Percentiles rank a stretch among this genome's conserved stretches.
Conservation (phyloP, 1,139 yeast genomes). For the Scheffersomyces quercinus region DNA sequence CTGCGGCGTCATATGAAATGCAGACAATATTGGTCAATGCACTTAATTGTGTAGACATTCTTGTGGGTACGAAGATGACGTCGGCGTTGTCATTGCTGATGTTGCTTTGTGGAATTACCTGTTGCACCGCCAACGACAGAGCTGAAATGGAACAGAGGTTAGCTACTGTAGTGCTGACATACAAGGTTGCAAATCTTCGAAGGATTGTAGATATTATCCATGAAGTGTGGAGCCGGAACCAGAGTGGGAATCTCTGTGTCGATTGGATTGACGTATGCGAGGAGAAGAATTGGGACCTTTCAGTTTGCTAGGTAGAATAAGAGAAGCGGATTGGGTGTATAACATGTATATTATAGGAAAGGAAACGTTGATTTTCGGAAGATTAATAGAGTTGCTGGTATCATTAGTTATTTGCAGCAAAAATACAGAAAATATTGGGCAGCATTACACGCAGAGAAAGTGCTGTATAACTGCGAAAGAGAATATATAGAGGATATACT, state of each 20-base stretch:
- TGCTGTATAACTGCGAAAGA: too few relatives aligned
- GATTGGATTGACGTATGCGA: conserved; percentile 10
- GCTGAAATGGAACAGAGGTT: conserved; percentile 11
- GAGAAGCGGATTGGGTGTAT: too few relatives aligned
- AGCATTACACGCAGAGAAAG: too few relatives aligned
- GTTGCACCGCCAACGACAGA: conserved; percentile 11
- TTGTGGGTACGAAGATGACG: conserved; percentile 3
- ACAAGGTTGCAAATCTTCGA: conserved; percentile 8
- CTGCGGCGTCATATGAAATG: conserved; percentile 4
- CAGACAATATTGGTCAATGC: conserved; percentile 4
- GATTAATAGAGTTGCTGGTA: too few relatives aligned
- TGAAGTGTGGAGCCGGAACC: conserved; percentile 8
- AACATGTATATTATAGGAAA: too few relatives aligned
- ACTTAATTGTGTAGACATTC: conserved; percentile 2
- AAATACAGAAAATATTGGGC: too few relatives aligned
- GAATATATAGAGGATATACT: too few relatives aligned
- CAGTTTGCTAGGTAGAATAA: conserved; percentile 1
- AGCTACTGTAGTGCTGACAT: conserved; percentile 8
- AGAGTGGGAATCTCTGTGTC: conserved; percentile 1
- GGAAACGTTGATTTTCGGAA: too few relatives aligned
- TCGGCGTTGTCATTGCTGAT: conserved; percentile 12
- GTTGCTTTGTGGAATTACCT: conserved; percentile 14
- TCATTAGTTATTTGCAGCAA: too few relatives aligned
- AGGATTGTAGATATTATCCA: conserved; percentile 6
- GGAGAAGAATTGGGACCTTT: conserved; percentile 5